A percentile compares a stretch with the other conserved stretches of the same genome.
phyloP scores from a whole-genome alignment of 257 asterid genomes.

The Penstemon newberryi region DNA sequence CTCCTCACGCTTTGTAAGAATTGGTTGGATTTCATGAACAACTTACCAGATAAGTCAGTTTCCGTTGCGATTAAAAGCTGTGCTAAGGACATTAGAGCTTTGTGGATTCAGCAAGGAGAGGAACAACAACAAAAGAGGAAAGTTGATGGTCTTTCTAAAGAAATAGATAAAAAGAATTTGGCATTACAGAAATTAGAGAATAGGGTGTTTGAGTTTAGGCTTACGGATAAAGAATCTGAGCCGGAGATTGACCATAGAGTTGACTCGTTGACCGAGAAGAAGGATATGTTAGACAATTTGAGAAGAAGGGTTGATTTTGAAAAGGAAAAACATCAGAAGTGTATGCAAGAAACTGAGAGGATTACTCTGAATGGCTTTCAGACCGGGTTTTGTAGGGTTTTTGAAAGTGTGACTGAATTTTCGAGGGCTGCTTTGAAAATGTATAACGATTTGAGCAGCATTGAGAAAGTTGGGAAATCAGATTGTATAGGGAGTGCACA shows the following conservation, averaged over 20 bases:
- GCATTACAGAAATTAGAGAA: slow-evolving; percentile 66
- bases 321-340: slow-evolving; percentile 69
- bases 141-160: slow-evolving; percentile 76
- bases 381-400: slow-evolving; percentile 76
- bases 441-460: slow-evolving; percentile 53
- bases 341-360: slow-evolving; percentile 73
- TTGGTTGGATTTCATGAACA: slow-evolving; percentile 64
- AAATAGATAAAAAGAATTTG: slow-evolving; percentile 54
- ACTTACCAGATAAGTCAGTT: slow-evolving; percentile 65
- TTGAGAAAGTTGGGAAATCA: slow-evolving; percentile 37
- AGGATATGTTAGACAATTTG: slow-evolving; percentile 52
- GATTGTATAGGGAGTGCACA: slow-evolving; percentile 46
- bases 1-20: slow-evolving; percentile 62
- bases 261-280: slow-evolving; percentile 51
- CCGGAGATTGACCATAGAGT: slow-evolving; percentile 40
- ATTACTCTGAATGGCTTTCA: slow-evolving; percentile 71
- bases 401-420: slow-evolving; percentile 71
- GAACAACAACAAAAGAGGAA: slow-evolving; percentile 79
- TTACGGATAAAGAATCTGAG: slow-evolving; percentile 43
- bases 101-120: slow-evolving; percentile 87
- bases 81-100: slow-evolving; percentile 68
- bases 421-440: slow-evolving; percentile 64
- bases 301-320: slow-evolving; percentile 61
- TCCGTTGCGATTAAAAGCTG: slow-evolving; percentile 64
- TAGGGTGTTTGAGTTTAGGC: slow-evolving; percentile 46